Percentiles rank a stretch among this genome's conserved stretches.
These are phyloP conservation scores for Fusarium sp. DNA, from an alignment of 2,329 filamentous ascomycete genomes.

Conservation along the genomic window DNA sequence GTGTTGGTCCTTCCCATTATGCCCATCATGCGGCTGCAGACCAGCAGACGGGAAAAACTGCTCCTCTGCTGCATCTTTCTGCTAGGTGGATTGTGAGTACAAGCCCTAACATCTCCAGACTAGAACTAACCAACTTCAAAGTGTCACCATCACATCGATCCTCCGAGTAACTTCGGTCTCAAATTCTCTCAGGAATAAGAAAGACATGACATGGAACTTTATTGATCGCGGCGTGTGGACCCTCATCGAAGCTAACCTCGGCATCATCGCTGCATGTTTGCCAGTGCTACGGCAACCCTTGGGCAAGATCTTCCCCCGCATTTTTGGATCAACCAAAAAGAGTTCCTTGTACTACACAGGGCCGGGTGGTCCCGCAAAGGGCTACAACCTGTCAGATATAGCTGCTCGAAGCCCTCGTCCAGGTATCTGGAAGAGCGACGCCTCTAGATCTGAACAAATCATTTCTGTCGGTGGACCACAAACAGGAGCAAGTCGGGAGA, in stretches of 20 bases:
- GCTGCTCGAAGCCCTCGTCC: neutral
- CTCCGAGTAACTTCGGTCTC: neutral
- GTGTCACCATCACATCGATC: neutral
- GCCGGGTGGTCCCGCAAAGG: neutral
- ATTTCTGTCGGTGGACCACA: neutral
- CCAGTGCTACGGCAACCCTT: neutral
- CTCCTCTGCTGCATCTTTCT: neutral
- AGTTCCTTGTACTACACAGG: neutral
- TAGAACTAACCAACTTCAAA: neutral
- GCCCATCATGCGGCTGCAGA: neutral
- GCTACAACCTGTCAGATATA: neutral
- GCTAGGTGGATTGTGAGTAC: neutral
- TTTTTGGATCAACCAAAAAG: neutral
- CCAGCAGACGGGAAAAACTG: neutral
- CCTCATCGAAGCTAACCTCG: neutral
- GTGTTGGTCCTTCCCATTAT: neutral
- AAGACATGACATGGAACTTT: neutral
- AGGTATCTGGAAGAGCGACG: neutral
- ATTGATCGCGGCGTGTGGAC: slow-evolving; percentile 1
- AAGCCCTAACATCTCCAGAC: fast-evolving
- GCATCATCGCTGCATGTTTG: neutral
- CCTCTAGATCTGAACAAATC: neutral
- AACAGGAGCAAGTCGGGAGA: neutral
- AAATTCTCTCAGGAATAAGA: neutral
- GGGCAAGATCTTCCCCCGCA: neutral